Conservation (phyloP, 2,329 filamentous ascomycete species). For the Aspergillus aculeatinus region DNA sequence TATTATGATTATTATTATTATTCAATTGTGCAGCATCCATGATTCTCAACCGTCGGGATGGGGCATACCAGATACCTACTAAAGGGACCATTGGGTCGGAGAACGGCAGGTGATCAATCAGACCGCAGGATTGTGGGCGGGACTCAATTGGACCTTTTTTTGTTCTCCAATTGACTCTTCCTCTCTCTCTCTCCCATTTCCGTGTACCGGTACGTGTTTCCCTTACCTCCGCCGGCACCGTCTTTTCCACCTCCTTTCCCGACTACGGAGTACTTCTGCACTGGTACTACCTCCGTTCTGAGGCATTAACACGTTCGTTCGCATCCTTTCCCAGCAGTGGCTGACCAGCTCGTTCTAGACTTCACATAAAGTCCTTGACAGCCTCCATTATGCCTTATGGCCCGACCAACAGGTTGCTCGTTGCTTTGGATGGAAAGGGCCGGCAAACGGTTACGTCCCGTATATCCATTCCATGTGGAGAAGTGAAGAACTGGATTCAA, state of each 20-base stretch:
- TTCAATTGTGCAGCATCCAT: background rate
- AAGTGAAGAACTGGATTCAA: background rate
- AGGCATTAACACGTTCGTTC: background rate
- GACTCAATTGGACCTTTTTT: conserved; percentile 1
- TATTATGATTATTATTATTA: background rate
- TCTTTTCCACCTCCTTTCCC: background rate
- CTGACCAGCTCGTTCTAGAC: background rate
- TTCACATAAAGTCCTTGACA: background rate
- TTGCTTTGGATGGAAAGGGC: background rate
- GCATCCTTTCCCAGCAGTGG: background rate
- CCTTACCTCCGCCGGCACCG: background rate
- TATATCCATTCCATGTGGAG: background rate
- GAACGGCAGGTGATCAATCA: conserved; percentile 12
- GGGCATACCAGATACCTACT: background rate
- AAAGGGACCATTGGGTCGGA: conserved; percentile 5
- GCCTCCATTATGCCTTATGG: background rate
- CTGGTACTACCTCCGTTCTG: background rate
- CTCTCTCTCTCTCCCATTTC: background rate
- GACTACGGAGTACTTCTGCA: background rate
- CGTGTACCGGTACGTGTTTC: background rate
- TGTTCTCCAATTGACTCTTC: background rate
- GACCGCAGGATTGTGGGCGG: background rate
- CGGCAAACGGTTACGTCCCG: background rate
- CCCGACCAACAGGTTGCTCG: background rate
- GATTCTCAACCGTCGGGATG: conserved; percentile 10